phyloP scores from a whole-genome alignment of 371 early-diverging fungal genomes.

The Rhizopus delemar region DNA sequence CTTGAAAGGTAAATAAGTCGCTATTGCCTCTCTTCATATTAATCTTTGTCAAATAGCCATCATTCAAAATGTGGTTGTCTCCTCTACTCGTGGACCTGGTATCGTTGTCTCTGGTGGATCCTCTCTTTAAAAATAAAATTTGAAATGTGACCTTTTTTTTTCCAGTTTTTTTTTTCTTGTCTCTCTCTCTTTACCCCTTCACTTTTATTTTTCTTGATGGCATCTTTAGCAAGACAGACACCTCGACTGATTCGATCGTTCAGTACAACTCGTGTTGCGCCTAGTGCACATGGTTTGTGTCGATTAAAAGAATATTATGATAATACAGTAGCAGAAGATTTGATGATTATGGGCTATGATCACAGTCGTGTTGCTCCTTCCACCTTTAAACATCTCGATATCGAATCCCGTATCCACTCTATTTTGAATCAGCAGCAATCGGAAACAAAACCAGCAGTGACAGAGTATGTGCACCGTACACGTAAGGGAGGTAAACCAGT shows the following conservation, averaged over 20 bases:
- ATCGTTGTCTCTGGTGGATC: slow-evolving; percentile 46
- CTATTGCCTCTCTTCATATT: background rate
- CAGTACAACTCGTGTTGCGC: slow-evolving; percentile 24
- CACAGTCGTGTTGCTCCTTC: slow-evolving; percentile 60
- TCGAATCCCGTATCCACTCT: slow-evolving; percentile 38
- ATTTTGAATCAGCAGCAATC: slow-evolving; percentile 24
- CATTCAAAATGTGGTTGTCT: slow-evolving; percentile 60
- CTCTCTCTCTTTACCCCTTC: no score
- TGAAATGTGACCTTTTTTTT: slow-evolving; percentile 3
- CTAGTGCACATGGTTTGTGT: slow-evolving; percentile 51
- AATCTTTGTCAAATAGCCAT: slow-evolving; percentile 39
- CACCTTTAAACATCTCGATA: slow-evolving; percentile 40
- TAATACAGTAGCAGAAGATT: slow-evolving; percentile 79
- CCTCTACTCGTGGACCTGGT: slow-evolving; percentile 66
- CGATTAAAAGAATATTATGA: slow-evolving; percentile 85
- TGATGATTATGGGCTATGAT: slow-evolving; percentile 82
- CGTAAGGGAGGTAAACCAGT: slow-evolving; percentile 62
- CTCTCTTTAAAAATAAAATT: slow-evolving; percentile 14
- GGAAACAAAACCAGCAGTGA: slow-evolving; percentile 1
- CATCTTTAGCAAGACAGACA: background rate
- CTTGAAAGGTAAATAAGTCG: slow-evolving; percentile 46
- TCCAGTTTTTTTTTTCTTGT: background rate
- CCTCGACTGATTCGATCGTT: slow-evolving; percentile 18
- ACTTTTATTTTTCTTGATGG: background rate
- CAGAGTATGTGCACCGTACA: slow-evolving; percentile 34